phyloP scores from a whole-genome alignment of 805 yeast species.

The Pichia eremophila region DNA sequence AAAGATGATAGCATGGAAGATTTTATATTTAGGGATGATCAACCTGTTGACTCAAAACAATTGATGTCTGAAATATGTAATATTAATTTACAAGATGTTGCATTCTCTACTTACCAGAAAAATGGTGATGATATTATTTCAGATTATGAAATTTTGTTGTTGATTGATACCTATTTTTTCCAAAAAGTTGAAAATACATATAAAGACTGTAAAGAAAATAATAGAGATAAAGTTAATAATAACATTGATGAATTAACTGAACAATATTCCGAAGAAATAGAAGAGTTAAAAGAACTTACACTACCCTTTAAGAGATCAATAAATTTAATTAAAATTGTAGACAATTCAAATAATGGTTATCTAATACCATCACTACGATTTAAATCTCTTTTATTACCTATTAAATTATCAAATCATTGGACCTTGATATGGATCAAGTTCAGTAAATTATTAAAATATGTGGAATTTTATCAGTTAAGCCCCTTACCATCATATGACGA shows the following conservation, averaged over 20 bases:
- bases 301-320: background rate
- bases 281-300: conserved; percentile 3
- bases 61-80: conserved; percentile 2
- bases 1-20: background rate
- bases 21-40: background rate
- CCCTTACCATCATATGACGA: conserved; percentile 8
- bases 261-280: background rate
- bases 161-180: conserved; percentile 3
- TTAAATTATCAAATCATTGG: conserved; percentile 17
- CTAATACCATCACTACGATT: conserved; percentile 7
- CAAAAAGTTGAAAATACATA: background rate
- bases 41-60: conserved; percentile 1
- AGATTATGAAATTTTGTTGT: conserved; percentile 2
- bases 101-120: background rate
- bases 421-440: conserved; percentile 21
- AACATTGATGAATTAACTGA: background rate
- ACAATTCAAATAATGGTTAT: too few species aligned
- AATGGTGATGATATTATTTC: background rate
- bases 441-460: conserved; percentile 8
- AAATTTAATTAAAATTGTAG: background rate
- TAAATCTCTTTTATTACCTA: conserved; percentile 15
- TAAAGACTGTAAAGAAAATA: background rate
- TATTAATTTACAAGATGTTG: background rate
- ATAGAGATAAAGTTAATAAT: too few species aligned
- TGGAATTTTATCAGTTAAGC: conserved; percentile 18